Base-by-base conservation (phyloP, 2,329 filamentous ascomycete genomes). In the Cladophialophora psammophila region DNA sequence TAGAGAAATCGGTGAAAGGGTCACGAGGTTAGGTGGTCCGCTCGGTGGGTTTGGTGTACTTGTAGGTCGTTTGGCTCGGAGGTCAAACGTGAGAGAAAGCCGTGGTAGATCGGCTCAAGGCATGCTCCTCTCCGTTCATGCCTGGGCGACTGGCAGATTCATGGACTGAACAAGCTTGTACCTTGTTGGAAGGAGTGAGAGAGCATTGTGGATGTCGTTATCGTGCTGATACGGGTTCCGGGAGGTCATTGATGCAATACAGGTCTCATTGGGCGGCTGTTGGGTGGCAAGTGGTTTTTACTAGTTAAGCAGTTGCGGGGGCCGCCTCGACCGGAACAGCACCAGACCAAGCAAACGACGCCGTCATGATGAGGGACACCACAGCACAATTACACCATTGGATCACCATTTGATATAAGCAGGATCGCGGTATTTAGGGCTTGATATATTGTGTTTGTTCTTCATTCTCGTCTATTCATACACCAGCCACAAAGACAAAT, bases 271-370 rank as follows among this genome's bases (percentile, higher is more conserved):
- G 60, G 60, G 60, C 54, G 60, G 63, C n/a, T 50, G 63, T 56
- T 54, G 56, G 54, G 63, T 69, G 63, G 63, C 64, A 66, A 57
- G 60, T 66, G 57, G 42, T 26, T 45, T 40, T 32, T 36, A n/a
- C 35, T 61, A 61, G 59, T 61, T 61, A 61, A 52, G 59, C 57
- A 56, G 53, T 62, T 60, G 60, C 60, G 67, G 67, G 67, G 67
- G 60, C 59, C 57, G 40, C 56, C 58, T 48, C 35, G 42, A 45
- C 42, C 36, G 38, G 20, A 32, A 48, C 45, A 68, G 48, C 48
- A 40, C 18, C 18, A 45, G 36, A 52, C 52, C 50, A 36, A 34
- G 20, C 60, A 36, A 18, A 40, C 18, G 26, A 15, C 40, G 40
- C 45, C 48, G 10, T 18, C 38, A 50, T 50, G 26, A 34, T 18